phyloP scores from a whole-genome alignment of 163 green algal genomes.

The Trebouxia gelatinosa region DNA sequence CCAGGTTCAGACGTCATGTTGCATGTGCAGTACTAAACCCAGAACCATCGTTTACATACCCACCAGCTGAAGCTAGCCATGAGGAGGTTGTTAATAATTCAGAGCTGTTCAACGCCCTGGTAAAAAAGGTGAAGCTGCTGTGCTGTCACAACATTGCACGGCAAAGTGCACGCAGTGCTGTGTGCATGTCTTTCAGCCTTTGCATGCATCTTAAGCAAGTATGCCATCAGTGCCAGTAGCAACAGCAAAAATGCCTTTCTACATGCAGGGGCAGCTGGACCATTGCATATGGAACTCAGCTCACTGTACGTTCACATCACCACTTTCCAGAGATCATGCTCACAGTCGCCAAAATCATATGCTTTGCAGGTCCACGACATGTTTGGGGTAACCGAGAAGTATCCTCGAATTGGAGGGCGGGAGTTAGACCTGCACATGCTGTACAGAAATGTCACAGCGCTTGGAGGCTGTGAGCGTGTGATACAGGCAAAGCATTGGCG shows the following conservation, averaged over 20 bases:
- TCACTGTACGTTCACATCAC: no score
- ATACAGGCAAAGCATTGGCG: conserved; percentile 41
- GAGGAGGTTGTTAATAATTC: not conserved
- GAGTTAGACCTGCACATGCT: conserved; percentile 36
- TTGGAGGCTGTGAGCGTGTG: conserved; percentile 35
- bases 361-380: conserved; percentile 14
- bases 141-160: no score
- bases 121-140: conserved; percentile 17
- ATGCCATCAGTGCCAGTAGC: no score
- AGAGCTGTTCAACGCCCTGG: conserved; percentile 5
- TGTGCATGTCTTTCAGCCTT: no score
- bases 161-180: no score
- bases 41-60: not conserved
- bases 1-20: not conserved
- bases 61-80: not conserved
- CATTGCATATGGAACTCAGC: no score
- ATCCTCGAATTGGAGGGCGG: conserved; percentile 29
- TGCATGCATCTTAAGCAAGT: no score
- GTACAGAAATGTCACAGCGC: conserved; percentile 32
- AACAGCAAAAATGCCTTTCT: no score
- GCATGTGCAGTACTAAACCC: conserved; percentile 13
- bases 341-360: no score
- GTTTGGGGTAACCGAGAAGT: conserved; percentile 29
- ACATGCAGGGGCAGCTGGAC: no score
- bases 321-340: no score